phyloP scores from a whole-genome alignment of 2,329 filamentous ascomycete genomes.

The Ascochyta pisi region DNA sequence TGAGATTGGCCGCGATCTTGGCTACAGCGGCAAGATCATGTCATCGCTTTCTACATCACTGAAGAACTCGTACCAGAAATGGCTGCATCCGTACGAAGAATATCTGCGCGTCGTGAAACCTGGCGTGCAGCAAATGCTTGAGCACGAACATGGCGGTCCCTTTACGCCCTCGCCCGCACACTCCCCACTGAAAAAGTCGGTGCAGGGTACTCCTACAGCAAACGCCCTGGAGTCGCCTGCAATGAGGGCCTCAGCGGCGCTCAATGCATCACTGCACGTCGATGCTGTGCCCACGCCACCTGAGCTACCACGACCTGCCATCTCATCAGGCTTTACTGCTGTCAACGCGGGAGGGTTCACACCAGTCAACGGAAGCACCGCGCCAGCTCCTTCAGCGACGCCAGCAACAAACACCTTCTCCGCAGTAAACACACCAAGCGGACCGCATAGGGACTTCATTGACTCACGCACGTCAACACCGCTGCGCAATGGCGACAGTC shows the following conservation, averaged over 20 bases:
- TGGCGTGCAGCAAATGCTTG: slow-evolving; percentile 93
- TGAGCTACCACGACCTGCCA: slow-evolving; percentile 66
- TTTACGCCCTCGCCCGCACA: slow-evolving; percentile 79
- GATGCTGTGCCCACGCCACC: slow-evolving; percentile 38
- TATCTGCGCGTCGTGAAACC: slow-evolving; percentile 91
- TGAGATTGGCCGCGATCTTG: slow-evolving; percentile 93
- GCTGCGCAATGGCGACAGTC: slow-evolving; percentile 66
- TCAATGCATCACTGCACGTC: slow-evolving; percentile 62
- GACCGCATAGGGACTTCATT: slow-evolving; percentile 59
- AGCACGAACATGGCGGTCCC: slow-evolving; percentile 90
- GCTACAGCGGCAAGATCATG: slow-evolving; percentile 99
- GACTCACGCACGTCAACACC: slow-evolving; percentile 66
- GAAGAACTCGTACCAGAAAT: slow-evolving; percentile 97
- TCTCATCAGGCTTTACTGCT: slow-evolving; percentile 70
- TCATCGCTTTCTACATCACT: slow-evolving; percentile 96
- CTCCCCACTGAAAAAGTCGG: slow-evolving; percentile 70
- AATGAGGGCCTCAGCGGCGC: slow-evolving; percentile 61
- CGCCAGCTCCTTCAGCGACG: slow-evolving; percentile 26
- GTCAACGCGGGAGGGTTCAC: slow-evolving; percentile 72
- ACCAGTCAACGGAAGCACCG: slow-evolving; percentile 64
- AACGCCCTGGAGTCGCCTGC: slow-evolving; percentile 72
- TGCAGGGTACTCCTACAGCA: slow-evolving; percentile 57
- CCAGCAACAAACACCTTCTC: slow-evolving; percentile 57
- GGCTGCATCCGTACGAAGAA: slow-evolving; percentile 96
- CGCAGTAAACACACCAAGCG: slow-evolving; percentile 62